These are phyloP conservation scores for Debaryomyces maramus DNA, from an alignment of 805 yeast species.

Conservation along the genomic window DNA sequence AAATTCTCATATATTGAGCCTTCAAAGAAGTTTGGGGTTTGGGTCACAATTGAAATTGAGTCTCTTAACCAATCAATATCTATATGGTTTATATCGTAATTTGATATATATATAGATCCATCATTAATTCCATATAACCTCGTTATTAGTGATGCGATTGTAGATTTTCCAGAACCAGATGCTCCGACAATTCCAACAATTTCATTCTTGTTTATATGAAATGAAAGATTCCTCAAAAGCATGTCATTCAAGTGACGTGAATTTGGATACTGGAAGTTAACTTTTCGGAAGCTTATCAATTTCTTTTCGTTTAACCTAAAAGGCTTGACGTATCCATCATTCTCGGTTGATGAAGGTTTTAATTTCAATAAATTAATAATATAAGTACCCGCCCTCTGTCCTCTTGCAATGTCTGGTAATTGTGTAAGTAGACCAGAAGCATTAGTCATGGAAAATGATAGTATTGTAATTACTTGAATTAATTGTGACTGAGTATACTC, in stretches of 20 bases:
- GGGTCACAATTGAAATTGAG: slow-evolving; percentile 70
- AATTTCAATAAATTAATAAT: slow-evolving; percentile 43
- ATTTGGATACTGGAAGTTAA: slow-evolving; percentile 47
- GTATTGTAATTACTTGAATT: slow-evolving; percentile 67
- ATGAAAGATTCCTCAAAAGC: slow-evolving; percentile 43
- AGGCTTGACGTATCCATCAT: slow-evolving; percentile 35
- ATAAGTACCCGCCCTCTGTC: slow-evolving; percentile 66
- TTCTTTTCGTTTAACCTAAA: slow-evolving; percentile 1
- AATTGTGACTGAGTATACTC: slow-evolving; percentile 58
- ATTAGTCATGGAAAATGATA: slow-evolving; percentile 70
- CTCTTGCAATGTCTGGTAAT: slow-evolving; percentile 79
- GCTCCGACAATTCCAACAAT: slow-evolving; percentile 74
- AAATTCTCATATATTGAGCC: slow-evolving; percentile 75
- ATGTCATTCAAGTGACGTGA: slow-evolving; percentile 4
- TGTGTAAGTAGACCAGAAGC: slow-evolving; percentile 59
- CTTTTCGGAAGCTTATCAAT: slow-evolving; percentile 43
- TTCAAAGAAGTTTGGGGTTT: slow-evolving; percentile 67
- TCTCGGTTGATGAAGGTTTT: slow-evolving; percentile 36
- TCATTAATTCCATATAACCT: slow-evolving; percentile 47
- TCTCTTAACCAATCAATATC: slow-evolving; percentile 51
- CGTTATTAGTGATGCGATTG: slow-evolving; percentile 58
- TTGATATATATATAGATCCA: slow-evolving; percentile 46
- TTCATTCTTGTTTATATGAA: slow-evolving; percentile 46
- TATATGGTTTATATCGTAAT: slow-evolving; percentile 46
- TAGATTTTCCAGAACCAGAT: slow-evolving; percentile 92